phyloP scores from a whole-genome alignment of 345 rosid genomes.

The Eucalyptus cladocalyx region DNA sequence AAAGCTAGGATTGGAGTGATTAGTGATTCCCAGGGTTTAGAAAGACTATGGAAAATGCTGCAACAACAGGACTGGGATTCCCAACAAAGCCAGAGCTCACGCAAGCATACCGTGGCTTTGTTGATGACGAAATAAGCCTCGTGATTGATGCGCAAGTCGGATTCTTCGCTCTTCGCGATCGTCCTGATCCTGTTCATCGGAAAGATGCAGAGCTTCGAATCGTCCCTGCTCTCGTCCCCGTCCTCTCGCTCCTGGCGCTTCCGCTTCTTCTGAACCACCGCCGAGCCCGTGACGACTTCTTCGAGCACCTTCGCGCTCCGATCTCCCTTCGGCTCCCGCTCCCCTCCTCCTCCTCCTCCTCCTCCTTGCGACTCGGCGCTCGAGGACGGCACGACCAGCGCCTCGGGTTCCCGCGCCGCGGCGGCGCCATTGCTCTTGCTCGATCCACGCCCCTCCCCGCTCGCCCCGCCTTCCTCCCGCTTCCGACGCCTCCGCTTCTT shows the following conservation, averaged over 20 bases:
- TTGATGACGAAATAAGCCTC: constrained; percentile 74
- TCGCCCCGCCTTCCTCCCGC: not conserved
- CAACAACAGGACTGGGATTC: not conserved
- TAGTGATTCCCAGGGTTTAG: not conserved
- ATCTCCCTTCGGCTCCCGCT: not conserved
- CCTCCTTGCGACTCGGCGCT: constrained; percentile 1
- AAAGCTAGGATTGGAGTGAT: not conserved
- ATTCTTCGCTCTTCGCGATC: constrained; percentile 43
- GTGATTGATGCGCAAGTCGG: constrained; percentile 16
- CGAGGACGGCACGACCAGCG: not conserved
- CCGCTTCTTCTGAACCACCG: not conserved
- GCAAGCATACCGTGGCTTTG: constrained; percentile 55
- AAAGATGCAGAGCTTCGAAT: constrained; percentile 26
- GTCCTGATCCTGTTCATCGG: constrained; percentile 70
- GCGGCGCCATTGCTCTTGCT: not conserved
- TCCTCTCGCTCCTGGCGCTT: constrained; percentile 5
- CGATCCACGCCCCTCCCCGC: not conserved
- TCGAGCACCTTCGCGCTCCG: not conserved
- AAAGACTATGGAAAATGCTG: not conserved
- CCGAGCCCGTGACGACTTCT: not conserved
- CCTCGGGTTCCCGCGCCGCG: not conserved
- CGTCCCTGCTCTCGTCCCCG: constrained; percentile 17
- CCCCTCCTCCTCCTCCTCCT: not conserved
- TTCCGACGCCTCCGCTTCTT: not conserved
- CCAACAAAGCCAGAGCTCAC: not conserved